Evolutionary conservation across 148 eudicot species (phyloP), one percentile per base, ranked within the genome.

Genomic region (Vaccinium myrtillus): DNA sequence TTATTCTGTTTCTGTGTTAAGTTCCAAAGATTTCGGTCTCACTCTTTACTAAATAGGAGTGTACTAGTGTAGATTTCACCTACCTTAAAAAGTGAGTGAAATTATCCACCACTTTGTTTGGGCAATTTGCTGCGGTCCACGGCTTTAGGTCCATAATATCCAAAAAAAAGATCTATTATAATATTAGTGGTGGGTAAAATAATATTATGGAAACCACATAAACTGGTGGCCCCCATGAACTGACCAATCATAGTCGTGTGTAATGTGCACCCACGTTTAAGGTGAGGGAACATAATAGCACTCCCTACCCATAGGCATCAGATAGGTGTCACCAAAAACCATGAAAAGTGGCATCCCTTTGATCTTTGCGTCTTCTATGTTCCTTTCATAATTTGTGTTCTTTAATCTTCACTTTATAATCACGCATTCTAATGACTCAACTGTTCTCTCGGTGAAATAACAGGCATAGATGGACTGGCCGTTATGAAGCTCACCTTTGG

Each of bases 381-480:
- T 12, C 36, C 74, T 43, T 75, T 23, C n/a, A 19, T 75, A n/a
- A 19, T 23, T 25, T 46, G 25, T 46, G 50, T 10, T 21, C 10
- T 75, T 48, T 21, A 25, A 23, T 50, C 30, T 13, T 77, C 32
- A 23, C 56, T 51, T 46, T 14, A 12, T 76, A 50, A 76, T 6
- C 7, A 23, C 1, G 74, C 74, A 67, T 67, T 69, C 39, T 73
- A 30, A 8, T 56, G 55, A 50, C 36, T 18, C 6, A 11, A 54
- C 39, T 83, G 71, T 82, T 70, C 6, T 1, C 81, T 39, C 84
- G 5, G 13, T 84, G 56, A 39, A 77, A 77, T 79, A 79, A 55
- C 86, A 97, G 99, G 93, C 99, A 97, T 93, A 89, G 99, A 78
- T 97, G 99, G 99, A 95, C 99, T 81, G 99, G 99, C 83, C 98